phyloP scores from a whole-genome alignment of 805 yeast genomes.

The Spathaspora passalidarum region DNA sequence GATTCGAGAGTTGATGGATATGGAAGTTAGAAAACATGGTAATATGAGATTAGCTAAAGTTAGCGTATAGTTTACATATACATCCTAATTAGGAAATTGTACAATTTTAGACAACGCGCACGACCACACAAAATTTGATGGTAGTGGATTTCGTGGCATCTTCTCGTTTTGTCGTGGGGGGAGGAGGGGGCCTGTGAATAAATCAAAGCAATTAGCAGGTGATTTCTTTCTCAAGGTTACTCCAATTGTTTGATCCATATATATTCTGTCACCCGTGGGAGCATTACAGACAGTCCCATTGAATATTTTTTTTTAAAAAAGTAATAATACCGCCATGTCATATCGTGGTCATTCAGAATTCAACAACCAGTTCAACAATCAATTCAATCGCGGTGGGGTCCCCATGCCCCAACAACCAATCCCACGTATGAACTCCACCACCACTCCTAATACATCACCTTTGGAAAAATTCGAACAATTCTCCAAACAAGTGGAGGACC shows the following conservation, averaged over 20 bases:
- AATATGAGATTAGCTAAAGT: slow-evolving; percentile 28
- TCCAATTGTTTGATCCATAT: too few species aligned
- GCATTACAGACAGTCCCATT: not conserved
- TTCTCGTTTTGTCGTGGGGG: too few species aligned
- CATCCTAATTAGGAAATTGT: not conserved
- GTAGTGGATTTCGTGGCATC: not conserved
- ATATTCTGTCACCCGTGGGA: too few species aligned
- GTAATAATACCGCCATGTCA: slow-evolving; percentile 25
- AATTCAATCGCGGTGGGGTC: slow-evolving; percentile 8
- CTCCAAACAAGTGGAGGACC: slow-evolving; percentile 53
- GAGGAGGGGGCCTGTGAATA: too few species aligned
- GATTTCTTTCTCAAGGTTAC: too few species aligned
- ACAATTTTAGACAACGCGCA: not conserved
- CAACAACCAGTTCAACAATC: slow-evolving; percentile 30
- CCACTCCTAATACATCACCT: not conserved
- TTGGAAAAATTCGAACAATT: slow-evolving; percentile 46
- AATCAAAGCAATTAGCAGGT: too few species aligned
- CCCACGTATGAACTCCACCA: slow-evolving; percentile 21
- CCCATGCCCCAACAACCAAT: slow-evolving; percentile 19
- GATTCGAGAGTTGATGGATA: slow-evolving; percentile 81
- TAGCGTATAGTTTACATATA: not conserved
- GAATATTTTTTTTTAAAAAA: not conserved
- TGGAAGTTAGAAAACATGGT: slow-evolving; percentile 76
- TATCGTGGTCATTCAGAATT: slow-evolving; percentile 45
- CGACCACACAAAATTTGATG: not conserved